Evolutionary conservation across 179 eudicot species (phyloP).

Genomic region (Beta lomatogona): DNA sequence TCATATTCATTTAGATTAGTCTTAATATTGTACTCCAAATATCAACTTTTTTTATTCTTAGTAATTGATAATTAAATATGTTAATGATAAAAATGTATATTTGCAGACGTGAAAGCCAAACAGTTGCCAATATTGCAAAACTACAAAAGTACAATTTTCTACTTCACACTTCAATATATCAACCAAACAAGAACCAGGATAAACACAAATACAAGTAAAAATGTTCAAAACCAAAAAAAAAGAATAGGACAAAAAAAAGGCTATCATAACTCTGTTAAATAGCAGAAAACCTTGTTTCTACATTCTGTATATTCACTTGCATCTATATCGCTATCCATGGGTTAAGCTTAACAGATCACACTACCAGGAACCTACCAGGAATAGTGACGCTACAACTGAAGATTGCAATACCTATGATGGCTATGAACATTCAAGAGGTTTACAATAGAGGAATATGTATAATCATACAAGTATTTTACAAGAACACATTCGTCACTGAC

Average conservation of each 20-base stretch:
- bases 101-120: too few relatives aligned
- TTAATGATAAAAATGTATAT: too few relatives aligned
- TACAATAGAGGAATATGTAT: slow-evolving; percentile 12
- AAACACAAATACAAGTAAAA: background rate
- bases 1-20: too few relatives aligned
- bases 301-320: slow-evolving; percentile 29
- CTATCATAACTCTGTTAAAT: slow-evolving; percentile 5
- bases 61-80: too few relatives aligned
- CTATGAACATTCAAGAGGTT: slow-evolving; percentile 22
- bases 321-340: slow-evolving; percentile 19
- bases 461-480: slow-evolving; percentile 28
- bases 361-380: slow-evolving; percentile 11
- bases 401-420: slow-evolving; percentile 27
- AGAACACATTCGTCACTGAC: slow-evolving; percentile 5
- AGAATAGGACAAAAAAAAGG: too few relatives aligned
- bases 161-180: too few relatives aligned
- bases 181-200: background rate
- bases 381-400: slow-evolving; percentile 5
- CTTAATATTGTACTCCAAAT: too few relatives aligned
- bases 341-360: slow-evolving; percentile 1
- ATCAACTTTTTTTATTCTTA: too few relatives aligned
- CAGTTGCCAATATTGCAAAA: too few relatives aligned
- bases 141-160: too few relatives aligned
- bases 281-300: slow-evolving; percentile 13
- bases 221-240: background rate